Evolutionary conservation across 2,329 filamentous ascomycete genomes (phyloP).

Genomic region (Aspergillus japonicus): DNA sequence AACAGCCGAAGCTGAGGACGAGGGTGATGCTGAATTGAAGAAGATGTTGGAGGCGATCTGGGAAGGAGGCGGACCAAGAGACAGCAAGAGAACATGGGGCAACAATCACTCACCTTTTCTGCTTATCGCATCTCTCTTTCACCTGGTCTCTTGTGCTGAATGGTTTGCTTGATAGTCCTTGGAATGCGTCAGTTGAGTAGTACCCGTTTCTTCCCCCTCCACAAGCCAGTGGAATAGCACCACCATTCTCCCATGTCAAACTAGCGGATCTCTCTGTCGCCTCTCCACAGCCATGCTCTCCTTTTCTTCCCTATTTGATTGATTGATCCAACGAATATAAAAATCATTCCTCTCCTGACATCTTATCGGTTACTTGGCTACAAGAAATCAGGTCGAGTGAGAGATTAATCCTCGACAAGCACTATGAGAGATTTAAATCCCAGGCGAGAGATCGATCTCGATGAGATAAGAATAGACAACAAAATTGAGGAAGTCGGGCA

Average conservation of each 20-base stretch:
- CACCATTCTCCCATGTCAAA: conserved; percentile 14
- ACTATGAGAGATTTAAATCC: background rate
- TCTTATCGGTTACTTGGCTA: background rate
- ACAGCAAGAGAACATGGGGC: too few relatives aligned
- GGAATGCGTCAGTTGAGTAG: background rate
- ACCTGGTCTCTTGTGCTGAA: background rate
- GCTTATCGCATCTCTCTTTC: background rate
- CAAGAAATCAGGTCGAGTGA: background rate
- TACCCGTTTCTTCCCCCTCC: background rate
- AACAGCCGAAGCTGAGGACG: background rate
- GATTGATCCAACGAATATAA: background rate
- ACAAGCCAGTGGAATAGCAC: background rate
- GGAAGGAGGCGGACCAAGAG: background rate
- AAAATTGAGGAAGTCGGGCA: background rate
- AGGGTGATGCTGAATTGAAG: background rate
- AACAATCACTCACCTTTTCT: background rate
- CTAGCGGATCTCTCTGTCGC: conserved; percentile 6
- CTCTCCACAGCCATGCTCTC: background rate
- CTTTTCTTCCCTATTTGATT: background rate
- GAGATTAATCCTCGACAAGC: background rate
- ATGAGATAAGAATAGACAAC: background rate
- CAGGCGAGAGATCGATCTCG: background rate
- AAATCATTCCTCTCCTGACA: background rate
- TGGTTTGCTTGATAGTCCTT: background rate
- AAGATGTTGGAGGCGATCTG: too few relatives aligned